Evolutionary conservation across 2,329 filamentous ascomycete species (phyloP).

Genomic region (Aureobasidium sp.): DNA sequence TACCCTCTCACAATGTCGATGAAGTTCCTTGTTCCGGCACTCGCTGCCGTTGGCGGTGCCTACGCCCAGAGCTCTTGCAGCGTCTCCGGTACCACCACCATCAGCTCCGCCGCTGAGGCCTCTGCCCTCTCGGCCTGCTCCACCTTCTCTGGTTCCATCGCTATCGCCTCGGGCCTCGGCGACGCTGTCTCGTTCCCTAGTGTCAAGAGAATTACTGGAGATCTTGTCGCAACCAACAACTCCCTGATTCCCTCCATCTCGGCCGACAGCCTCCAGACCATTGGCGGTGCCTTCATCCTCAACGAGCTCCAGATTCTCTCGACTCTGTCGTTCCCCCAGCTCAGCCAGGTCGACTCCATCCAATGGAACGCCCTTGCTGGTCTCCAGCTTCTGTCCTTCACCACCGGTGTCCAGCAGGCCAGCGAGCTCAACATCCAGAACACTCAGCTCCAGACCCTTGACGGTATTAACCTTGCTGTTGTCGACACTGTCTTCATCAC

Average conservation of each 20-base stretch:
- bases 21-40: slow-evolving; percentile 48
- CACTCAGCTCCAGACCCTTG: slow-evolving; percentile 70
- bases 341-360: slow-evolving; percentile 59
- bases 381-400: slow-evolving; percentile 52
- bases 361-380: slow-evolving; percentile 63
- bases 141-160: slow-evolving; percentile 59
- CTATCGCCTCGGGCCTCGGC: slow-evolving; percentile 49
- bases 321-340: slow-evolving; percentile 55
- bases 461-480: slow-evolving; percentile 71
- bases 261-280: slow-evolving; percentile 52
- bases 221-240: slow-evolving; percentile 43
- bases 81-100: slow-evolving; percentile 40
- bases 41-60: slow-evolving; percentile 45
- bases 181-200: slow-evolving; percentile 56
- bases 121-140: slow-evolving; percentile 54
- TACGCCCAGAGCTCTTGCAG: slow-evolving; percentile 33
- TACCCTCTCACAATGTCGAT: slow-evolving; percentile 39
- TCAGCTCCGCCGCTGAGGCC: slow-evolving; percentile 54
- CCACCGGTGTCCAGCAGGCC: slow-evolving; percentile 58
- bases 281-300: slow-evolving; percentile 62
- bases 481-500: slow-evolving; percentile 70
- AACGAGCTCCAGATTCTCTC: slow-evolving; percentile 60
- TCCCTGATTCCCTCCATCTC: slow-evolving; percentile 57
- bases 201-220: slow-evolving; percentile 50
- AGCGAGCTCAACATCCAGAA: slow-evolving; percentile 68